Conservation (phyloP, 2,329 filamentous ascomycete species). For the Biscogniauxia mediterranea region DNA sequence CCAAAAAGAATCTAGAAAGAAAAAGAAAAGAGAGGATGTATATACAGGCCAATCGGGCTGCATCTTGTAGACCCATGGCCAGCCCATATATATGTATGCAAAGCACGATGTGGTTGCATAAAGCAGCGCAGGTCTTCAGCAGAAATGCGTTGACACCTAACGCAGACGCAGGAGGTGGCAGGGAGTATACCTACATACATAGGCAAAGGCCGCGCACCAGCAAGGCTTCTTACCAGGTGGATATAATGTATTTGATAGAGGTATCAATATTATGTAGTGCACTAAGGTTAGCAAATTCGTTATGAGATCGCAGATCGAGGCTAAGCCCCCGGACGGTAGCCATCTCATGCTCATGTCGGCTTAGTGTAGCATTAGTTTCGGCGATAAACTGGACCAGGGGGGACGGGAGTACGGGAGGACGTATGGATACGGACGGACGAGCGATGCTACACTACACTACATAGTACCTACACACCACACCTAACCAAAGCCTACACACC, state of each 20-base stretch:
- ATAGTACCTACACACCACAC: neutral
- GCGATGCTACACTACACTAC: neutral
- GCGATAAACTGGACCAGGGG: neutral
- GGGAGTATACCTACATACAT: too few species aligned
- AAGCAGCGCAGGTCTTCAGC: neutral
- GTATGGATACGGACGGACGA: neutral
- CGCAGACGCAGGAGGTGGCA: too few species aligned
- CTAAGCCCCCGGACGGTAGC: neutral
- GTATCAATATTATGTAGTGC: too few species aligned
- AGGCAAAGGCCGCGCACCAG: neutral
- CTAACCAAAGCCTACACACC: neutral
- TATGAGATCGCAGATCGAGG: neutral
- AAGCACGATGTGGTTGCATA: neutral
- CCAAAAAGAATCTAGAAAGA: too few species aligned
- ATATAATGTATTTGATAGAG: too few species aligned
- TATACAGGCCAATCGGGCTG: neutral
- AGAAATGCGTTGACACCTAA: neutral
- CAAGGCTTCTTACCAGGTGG: neutral
- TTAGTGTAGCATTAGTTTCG: neutral
- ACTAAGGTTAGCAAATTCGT: neutral
- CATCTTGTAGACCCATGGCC: neutral
- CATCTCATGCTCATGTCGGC: neutral
- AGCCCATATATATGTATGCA: neutral
- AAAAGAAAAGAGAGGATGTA: neutral
- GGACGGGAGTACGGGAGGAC: neutral